Conservation (phyloP, 768 basidiomycete genomes). For the Pulveroboletus sp. region DNA sequence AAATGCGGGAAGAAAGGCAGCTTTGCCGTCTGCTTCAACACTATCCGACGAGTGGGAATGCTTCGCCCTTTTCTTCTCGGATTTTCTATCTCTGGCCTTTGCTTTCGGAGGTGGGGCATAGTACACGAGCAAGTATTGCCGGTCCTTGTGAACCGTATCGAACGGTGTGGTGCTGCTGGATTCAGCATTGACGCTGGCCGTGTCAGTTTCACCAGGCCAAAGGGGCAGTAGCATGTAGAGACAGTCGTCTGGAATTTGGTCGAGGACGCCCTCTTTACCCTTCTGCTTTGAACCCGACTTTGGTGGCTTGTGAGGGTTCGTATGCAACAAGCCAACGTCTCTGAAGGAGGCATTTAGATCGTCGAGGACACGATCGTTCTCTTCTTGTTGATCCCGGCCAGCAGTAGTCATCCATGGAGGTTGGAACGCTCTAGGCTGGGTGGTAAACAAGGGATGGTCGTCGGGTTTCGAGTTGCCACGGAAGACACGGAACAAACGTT, state of each 20-base stretch:
- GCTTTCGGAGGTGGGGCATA: conserved; percentile 55
- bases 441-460: conserved; percentile 20
- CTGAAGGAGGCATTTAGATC: conserved; percentile 75
- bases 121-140: conserved; percentile 77
- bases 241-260: conserved; percentile 62
- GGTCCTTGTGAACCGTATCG: conserved; percentile 45
- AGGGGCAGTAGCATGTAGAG: conserved; percentile 83
- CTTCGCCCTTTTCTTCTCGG: conserved; percentile 32
- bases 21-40: conserved; percentile 37
- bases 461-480: conserved; percentile 20
- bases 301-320: conserved; percentile 37
- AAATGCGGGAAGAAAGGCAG: conserved; percentile 61
- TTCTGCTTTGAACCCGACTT: conserved; percentile 18
- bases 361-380: conserved; percentile 63
- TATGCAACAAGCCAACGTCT: conserved; percentile 74
- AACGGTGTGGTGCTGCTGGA: conserved; percentile 30
- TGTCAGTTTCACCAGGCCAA: conserved; percentile 77
- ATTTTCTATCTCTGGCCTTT: conserved; percentile 15
- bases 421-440: conserved; percentile 34
- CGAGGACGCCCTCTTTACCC: conserved; percentile 44
- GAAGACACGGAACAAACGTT: conserved; percentile 24
- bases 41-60: conserved; percentile 29
- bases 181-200: conserved; percentile 29
- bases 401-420: conserved; percentile 68
- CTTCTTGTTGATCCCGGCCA: conserved; percentile 63